Evolutionary conservation across 352 stramenopile species (phyloP).

Genomic region (Elongisporangium prolatum): DNA sequence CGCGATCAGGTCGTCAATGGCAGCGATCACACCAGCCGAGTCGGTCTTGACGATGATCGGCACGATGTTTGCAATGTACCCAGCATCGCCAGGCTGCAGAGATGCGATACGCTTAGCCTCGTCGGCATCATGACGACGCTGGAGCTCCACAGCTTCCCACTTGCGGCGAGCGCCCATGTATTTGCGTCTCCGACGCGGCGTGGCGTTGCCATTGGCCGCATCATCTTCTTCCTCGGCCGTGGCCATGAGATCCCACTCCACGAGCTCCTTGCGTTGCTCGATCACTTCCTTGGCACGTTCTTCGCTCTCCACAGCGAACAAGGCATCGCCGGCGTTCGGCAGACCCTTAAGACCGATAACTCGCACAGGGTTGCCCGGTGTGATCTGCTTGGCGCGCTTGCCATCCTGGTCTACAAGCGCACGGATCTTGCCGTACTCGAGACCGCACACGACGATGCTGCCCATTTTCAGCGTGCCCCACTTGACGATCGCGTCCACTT

Average conservation of each 20-base stretch:
- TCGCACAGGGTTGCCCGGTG: conserved; percentile 89
- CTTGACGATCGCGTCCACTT: conserved; percentile 96
- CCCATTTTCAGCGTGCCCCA: conserved; percentile 95
- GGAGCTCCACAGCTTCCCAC: conserved; percentile 62
- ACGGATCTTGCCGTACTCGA: conserved; percentile 93
- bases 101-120: conserved; percentile 65
- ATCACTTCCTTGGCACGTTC: conserved; percentile 80
- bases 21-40: conserved; percentile 95
- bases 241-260: conserved; percentile 75
- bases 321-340: conserved; percentile 66
- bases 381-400: conserved; percentile 87
- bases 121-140: conserved; percentile 55
- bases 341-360: conserved; percentile 84
- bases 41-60: conserved; percentile 98
- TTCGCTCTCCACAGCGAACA: conserved; percentile 71
- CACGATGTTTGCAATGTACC: conserved; percentile 91
- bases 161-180: conserved; percentile 52
- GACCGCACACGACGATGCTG: conserved; percentile 93
- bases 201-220: conserved; percentile 3
- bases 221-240: conserved; percentile 48
- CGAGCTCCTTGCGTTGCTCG: conserved; percentile 56
- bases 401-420: conserved; percentile 59
- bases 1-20: conserved; percentile 83
- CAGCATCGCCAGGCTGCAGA: conserved; percentile 65
- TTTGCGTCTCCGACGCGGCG: conserved; percentile 33